Evolutionary conservation across 768 basidiomycete species (phyloP), one percentile per base, ranked within the genome.

Genomic region (Russula sp.): DNA sequence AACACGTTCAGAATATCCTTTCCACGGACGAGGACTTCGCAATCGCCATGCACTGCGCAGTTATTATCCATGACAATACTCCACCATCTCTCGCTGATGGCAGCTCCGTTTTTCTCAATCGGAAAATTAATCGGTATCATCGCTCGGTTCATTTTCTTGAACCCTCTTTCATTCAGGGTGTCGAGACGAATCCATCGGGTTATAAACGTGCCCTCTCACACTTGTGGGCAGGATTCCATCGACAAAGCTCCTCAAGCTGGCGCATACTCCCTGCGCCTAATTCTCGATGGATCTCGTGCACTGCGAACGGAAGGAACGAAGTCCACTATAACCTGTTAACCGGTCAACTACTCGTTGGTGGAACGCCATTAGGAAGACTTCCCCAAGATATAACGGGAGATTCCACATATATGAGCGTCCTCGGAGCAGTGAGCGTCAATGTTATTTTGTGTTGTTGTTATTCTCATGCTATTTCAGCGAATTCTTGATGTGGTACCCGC

Each of bases 311-410:
- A 27, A 2, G 27, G 27, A 27, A 27, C 27, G 27, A 27, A 27
- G 27, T 27, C 27, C 27, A 27, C 27, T 27, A 27, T 27, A 27
- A 27, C 27, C 27, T 27, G 27, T 3, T 27, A 27, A 27, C 27
- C 18, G 80, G 80, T 13, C 54, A 67, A 27, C 69, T 83, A 1
- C 71, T 81, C 18, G 71, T 83, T 10, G 69, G 77, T 11, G 80
- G 80, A 9, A 73, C 73, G 60, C 72, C 75, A 1, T 59, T 78
- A 9, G 75, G 27, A 27, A 27, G 27, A 27, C 27, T 27, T 27
- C 27, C 27, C 27, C 27, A 27, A 27, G 27, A 27, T 0, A 77
- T 81, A 34, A 47, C 68, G 3, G 53, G 27, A 0, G 74, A 80
- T 65, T 35, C 71, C 1, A 66, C 71, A 2, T 82, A 79, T 59